These are phyloP conservation scores for Boletus rufocinnamomeus DNA, from an alignment of 768 basidiomycete species.

Conservation along the genomic window DNA sequence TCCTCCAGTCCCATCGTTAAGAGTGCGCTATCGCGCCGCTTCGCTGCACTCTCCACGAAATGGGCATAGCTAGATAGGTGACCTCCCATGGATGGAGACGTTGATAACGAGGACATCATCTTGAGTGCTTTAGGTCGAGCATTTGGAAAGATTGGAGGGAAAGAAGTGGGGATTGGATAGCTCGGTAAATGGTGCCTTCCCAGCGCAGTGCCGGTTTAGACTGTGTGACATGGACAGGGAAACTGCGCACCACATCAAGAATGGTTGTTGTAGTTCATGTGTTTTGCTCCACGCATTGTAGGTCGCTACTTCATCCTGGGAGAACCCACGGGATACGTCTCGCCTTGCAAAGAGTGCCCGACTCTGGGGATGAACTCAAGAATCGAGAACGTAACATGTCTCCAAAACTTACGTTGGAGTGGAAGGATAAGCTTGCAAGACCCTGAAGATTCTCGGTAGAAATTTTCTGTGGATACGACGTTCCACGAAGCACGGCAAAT, in stretches of 20 bases:
- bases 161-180: slow-evolving; percentile 65
- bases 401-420: slow-evolving; percentile 20
- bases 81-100: slow-evolving; percentile 40
- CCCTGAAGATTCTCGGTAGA: slow-evolving; percentile 31
- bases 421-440: slow-evolving; percentile 46
- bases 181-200: slow-evolving; percentile 48
- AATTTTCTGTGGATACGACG: slow-evolving; percentile 43
- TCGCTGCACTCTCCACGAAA: slow-evolving; percentile 47
- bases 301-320: slow-evolving; percentile 33
- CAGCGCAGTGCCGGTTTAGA: slow-evolving; percentile 6
- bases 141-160: slow-evolving; percentile 47
- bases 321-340: slow-evolving; percentile 64
- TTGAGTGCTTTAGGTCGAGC: slow-evolving; percentile 21
- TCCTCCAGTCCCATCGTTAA: slow-evolving; percentile 43
- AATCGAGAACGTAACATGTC: not conserved
- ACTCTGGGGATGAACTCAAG: slow-evolving; percentile 13
- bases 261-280: slow-evolving; percentile 32
- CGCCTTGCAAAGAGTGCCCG: slow-evolving; percentile 41
- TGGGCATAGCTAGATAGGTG: slow-evolving; percentile 55
- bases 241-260: slow-evolving; percentile 41
- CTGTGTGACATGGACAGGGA: not conserved
- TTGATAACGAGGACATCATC: slow-evolving; percentile 48
- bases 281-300: slow-evolving; percentile 44
- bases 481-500: slow-evolving; percentile 58
- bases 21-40: slow-evolving; percentile 40